Base-by-base conservation (phyloP, 805 yeast genomes). In the Tetrapisispora taiwanensis region DNA sequence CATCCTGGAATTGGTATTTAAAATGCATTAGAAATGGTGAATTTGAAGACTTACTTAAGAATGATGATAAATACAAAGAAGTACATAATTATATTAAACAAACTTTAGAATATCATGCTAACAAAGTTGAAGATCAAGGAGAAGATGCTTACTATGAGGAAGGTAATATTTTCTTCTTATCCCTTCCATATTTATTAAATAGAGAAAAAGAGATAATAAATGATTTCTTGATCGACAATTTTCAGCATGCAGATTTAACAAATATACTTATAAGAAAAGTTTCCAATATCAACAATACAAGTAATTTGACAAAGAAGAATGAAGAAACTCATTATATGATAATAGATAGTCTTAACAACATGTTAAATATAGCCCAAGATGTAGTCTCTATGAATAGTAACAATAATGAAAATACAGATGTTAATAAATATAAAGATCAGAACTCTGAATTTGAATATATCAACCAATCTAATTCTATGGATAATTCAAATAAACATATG, bases 1-100 rank as follows among this genome's bases (percentile, higher is more conserved):
- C 30, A 5, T 14, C 65, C 17, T 63, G 67, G 65, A 55, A 65
- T 17, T 66, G 70, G 70, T 66, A 63, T 47, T 40, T 66, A 27
- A 41, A 55, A n/a, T 62, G 62, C 39, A 50, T 66, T 8, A 50
- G 66, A 40, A 53, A 56, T 13, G 70, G 70, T 1, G 54, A 56
- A 27, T 66, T 66, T 46, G 70, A 66, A 44, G 61, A 63, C 45
- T 48, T 66, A 8, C 57, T 56, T 2, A 49, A 52, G 10, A 60
- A 65, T 42, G 44, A 49, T 34, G 34, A 54, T 17, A 63, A 59
- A 41, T 53, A 47, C 14, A 49, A 58, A 2, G 51, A 58, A n/a
- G 45, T 66, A 39, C 54, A 54, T 42, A 50, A 60, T 27, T 62
- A 18, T 10, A 28, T 37, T 7, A 37, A 27, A 37, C 24, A 37